A percentile compares a stretch with the other conserved stretches of the same genome.
phyloP scores from a whole-genome alignment of 2,329 filamentous ascomycete genomes.

The Kalaharituber pfeilii region DNA sequence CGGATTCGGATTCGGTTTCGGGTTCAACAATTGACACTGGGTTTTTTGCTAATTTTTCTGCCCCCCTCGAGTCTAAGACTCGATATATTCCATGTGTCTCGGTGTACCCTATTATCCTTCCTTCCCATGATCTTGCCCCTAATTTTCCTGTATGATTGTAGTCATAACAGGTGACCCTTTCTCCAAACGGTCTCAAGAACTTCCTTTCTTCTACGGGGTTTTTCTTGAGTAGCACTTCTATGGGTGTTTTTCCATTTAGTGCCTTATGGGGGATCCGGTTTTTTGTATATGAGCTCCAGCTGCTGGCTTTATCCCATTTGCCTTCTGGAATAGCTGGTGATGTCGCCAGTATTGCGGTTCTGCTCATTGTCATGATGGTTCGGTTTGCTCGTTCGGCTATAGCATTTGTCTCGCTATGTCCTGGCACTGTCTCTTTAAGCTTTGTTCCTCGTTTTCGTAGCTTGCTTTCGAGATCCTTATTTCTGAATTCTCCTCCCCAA shows the following conservation, averaged over 20 bases:
- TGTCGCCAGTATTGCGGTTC: not conserved
- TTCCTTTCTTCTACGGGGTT: not conserved
- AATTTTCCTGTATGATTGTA: conserved; percentile 1
- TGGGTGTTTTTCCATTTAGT: not conserved
- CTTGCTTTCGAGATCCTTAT: not conserved
- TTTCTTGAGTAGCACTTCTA: not conserved
- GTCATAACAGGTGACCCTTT: not conserved
- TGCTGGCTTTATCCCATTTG: not conserved
- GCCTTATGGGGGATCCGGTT: not conserved
- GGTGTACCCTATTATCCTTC: not conserved
- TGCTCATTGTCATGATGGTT: not conserved
- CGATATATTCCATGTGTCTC: not conserved
- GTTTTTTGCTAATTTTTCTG: not conserved
- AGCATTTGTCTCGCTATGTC: conserved; percentile 1
- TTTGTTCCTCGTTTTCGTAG: not conserved
- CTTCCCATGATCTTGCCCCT: not conserved
- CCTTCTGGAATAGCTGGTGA: not conserved
- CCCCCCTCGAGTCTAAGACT: not conserved
- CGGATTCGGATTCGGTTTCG: too few species aligned
- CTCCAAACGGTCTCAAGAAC: not conserved
- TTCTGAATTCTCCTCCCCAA: not conserved
- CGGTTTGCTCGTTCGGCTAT: not conserved
- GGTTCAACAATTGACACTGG: not conserved
- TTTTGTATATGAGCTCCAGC: not conserved
- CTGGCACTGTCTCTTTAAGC: not conserved